phyloP scores from a whole-genome alignment of 805 yeast species.

The Pichia thaimueangensis region DNA sequence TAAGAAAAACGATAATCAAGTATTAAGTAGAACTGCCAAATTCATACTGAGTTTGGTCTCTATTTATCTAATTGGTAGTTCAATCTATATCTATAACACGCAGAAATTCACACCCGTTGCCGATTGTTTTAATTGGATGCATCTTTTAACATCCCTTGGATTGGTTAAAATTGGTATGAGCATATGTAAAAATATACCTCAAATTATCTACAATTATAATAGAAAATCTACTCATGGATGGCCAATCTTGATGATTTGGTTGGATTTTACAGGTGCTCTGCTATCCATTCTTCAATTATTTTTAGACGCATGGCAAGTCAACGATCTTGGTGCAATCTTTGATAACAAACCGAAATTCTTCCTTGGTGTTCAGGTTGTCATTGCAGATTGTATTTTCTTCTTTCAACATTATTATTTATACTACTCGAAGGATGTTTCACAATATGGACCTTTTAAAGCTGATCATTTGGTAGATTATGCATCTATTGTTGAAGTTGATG shows the following conservation, averaged over 20 bases:
- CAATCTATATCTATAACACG: slow-evolving; percentile 12
- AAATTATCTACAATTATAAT: slow-evolving; percentile 27
- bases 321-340: slow-evolving; percentile 22
- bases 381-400: slow-evolving; percentile 27
- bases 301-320: slow-evolving; percentile 24
- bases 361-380: slow-evolving; percentile 27
- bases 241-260: slow-evolving; percentile 32
- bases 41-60: slow-evolving; percentile 15
- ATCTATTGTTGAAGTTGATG: slow-evolving; percentile 28
- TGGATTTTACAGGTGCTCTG: slow-evolving; percentile 28
- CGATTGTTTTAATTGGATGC: slow-evolving; percentile 26
- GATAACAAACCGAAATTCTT: slow-evolving; percentile 30
- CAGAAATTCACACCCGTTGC: slow-evolving; percentile 11
- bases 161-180: slow-evolving; percentile 30
- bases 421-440: slow-evolving; percentile 19
- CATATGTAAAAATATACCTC: slow-evolving; percentile 32
- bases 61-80: slow-evolving; percentile 11
- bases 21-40: slow-evolving; percentile 20
- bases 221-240: slow-evolving; percentile 34
- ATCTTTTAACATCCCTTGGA: slow-evolving; percentile 29
- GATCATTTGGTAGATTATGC: slow-evolving; percentile 14
- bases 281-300: slow-evolving; percentile 27
- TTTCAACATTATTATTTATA: slow-evolving; percentile 30
- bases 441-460: slow-evolving; percentile 18
- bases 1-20: slow-evolving; percentile 29